Conservation (phyloP, 2,329 filamentous ascomycete species). For the Hypocreales sp. region DNA sequence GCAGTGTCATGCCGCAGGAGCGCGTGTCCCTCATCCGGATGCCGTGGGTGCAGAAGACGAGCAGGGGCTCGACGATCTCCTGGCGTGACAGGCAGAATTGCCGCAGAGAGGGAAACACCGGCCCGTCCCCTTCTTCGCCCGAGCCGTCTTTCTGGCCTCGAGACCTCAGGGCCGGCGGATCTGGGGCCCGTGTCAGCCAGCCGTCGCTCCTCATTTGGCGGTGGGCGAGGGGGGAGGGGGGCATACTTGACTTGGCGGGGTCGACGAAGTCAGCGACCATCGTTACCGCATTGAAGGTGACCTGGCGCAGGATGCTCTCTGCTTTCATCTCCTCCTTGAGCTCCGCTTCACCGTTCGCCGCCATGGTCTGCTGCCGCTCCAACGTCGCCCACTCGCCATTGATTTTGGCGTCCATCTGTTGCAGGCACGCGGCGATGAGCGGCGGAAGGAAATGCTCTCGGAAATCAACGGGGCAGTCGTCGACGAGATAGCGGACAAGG, state of each 20-base stretch:
- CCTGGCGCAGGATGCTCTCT: slow-evolving; percentile 83
- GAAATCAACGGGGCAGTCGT: slow-evolving; percentile 73
- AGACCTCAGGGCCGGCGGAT: slow-evolving; percentile 14
- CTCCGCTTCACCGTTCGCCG: slow-evolving; percentile 54
- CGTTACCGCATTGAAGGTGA: slow-evolving; percentile 83
- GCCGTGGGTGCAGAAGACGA: slow-evolving; percentile 82
- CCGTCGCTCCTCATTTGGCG: neutral
- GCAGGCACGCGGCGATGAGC: slow-evolving; percentile 67
- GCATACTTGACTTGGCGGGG: slow-evolving; percentile 49
- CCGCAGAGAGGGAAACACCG: slow-evolving; percentile 46
- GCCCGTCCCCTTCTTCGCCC: slow-evolving; percentile 11
- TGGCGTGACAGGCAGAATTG: slow-evolving; percentile 70
- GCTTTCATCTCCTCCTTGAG: slow-evolving; percentile 95
- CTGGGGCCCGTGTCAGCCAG: slow-evolving; percentile 7
- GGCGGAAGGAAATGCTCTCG: slow-evolving; percentile 72
- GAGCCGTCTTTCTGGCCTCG: slow-evolving; percentile 10
- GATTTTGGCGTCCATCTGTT: slow-evolving; percentile 77
- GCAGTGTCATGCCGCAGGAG: slow-evolving; percentile 72
- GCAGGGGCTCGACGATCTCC: slow-evolving; percentile 68
- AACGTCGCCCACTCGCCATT: slow-evolving; percentile 75
- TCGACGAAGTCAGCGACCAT: slow-evolving; percentile 85
- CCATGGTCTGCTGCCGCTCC: slow-evolving; percentile 42
- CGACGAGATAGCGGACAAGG: slow-evolving; percentile 73
- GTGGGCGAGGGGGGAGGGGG: neutral
- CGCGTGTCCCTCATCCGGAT: slow-evolving; percentile 81